Base-by-base conservation (phyloP, 1,284 basidiomycete species). In the Trametes versicolor region DNA sequence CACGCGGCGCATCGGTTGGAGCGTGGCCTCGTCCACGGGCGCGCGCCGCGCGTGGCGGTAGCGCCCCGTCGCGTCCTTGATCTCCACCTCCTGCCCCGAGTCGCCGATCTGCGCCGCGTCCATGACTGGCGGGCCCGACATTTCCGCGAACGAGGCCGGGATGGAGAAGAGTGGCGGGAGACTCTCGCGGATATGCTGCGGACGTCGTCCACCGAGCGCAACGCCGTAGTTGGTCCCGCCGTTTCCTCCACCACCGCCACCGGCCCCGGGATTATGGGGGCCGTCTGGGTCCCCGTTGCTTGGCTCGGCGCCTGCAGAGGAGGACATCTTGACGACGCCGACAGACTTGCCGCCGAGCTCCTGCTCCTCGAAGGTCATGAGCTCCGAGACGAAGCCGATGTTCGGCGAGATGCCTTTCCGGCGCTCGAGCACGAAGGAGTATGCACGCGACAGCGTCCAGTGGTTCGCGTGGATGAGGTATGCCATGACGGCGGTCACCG, bases 401-500 rank as follows among this genome's bases (percentile, higher is more conserved):
- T 99, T 99, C 10, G 97, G 97, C n/a, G 93, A 96, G 70, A 98
- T 96, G 69, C 93, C 94, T 70, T 93, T 92, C 52, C 97, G 87
- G 10, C 95, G 87, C 72, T 97, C 95, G 47, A 94, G 85, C 25
- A 99, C 97, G 75, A 95, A 97, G 1, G 90, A 82, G 75, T 98
- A 99, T 0, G 97, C 94, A 57, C 89, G 89, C 34, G 94, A 92
- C 55, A 99, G 85, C 9, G 95, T 92, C 97, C 97, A 98, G 71
- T 96, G 94, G 73, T 98, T 95, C 6, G 96, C 93, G 73, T 98
- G 96, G 70, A 99, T 98, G 57, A 99, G 90, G 77, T 98, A 99
- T 1, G 95, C 97, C 81, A 99, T 95, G 45, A 98, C 96, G 10
- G 96, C 94, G 0, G 95, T 98, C n/a, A 98, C 97, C 0, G 94